Evolutionary conservation across 2,329 filamentous ascomycete species (phyloP).

Genomic region (Dendryphion nanum): DNA sequence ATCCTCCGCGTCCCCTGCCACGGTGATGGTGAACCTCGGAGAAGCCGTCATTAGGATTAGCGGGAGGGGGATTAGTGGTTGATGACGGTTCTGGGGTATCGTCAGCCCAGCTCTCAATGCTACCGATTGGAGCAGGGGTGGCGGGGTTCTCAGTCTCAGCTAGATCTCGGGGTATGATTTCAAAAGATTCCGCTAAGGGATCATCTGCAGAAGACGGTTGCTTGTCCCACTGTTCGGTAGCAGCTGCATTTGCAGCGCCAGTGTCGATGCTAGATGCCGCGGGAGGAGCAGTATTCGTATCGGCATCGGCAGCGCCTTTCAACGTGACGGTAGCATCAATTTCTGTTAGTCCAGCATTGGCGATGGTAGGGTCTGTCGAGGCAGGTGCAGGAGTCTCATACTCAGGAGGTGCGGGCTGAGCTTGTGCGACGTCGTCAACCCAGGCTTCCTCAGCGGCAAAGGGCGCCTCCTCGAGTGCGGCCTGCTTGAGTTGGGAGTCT

Average conservation of each 20-base stretch:
- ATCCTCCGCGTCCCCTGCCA: conserved; percentile 50
- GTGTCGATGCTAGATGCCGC: conserved; percentile 41
- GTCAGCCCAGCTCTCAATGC: conserved; percentile 78
- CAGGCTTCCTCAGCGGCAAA: conserved; percentile 55
- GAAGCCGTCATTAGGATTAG: conserved; percentile 63
- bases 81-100: conserved; percentile 53
- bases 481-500: conserved; percentile 62
- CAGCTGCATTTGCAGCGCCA: conserved; percentile 52
- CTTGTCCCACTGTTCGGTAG: conserved; percentile 66
- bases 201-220: conserved; percentile 48
- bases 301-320: conserved; percentile 28
- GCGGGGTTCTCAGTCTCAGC: conserved; percentile 70
- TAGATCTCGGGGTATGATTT: conserved; percentile 71
- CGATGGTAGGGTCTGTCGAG: conserved; percentile 65
- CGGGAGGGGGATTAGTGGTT: conserved; percentile 24
- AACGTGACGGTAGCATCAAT: conserved; percentile 47
- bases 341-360: conserved; percentile 67
- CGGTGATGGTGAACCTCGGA: conserved; percentile 58
- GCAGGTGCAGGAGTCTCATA: conserved; percentile 34
- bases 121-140: conserved; percentile 52
- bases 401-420: conserved; percentile 39
- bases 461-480: conserved; percentile 46
- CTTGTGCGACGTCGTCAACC: conserved; percentile 48
- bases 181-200: conserved; percentile 65
- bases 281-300: conserved; percentile 32